Conservation (phyloP, 768 basidiomycete species). For the Xerocomellus intermedius region DNA sequence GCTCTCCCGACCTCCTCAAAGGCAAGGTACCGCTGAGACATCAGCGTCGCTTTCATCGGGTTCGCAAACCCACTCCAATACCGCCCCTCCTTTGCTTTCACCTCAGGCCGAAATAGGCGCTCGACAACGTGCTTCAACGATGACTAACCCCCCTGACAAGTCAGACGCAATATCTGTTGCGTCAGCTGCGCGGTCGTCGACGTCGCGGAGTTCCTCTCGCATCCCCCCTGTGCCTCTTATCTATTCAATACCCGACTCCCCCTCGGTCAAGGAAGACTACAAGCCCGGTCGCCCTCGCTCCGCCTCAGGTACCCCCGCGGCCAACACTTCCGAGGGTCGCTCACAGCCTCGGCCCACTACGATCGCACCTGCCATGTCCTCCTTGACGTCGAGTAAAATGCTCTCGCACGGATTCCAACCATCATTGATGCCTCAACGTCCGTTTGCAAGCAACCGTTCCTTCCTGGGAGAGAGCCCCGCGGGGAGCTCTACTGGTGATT, state of each 20-base stretch:
- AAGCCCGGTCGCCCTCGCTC: conserved; percentile 14
- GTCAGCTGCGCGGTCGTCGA: conserved; percentile 22
- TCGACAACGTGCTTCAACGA: conserved; percentile 14
- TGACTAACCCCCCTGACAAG: conserved; percentile 20
- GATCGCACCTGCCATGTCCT: conserved; percentile 6
- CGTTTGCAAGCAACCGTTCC: conserved; percentile 48
- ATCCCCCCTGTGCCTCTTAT: conserved; percentile 32
- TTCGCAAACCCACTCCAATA: neutral
- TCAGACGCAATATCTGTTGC: conserved; percentile 27
- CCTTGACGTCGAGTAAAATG: conserved; percentile 17
- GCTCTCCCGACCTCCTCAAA: conserved; percentile 53
- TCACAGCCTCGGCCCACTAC: conserved; percentile 12
- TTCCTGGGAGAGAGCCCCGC: conserved; percentile 64
- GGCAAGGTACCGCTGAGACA: conserved; percentile 26
- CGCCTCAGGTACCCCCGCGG: conserved; percentile 7
- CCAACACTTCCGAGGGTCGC: conserved; percentile 9
- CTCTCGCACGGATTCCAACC: conserved; percentile 26
- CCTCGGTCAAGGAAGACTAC: conserved; percentile 27
- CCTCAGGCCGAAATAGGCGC: conserved; percentile 12
- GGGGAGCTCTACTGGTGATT: conserved; percentile 77
- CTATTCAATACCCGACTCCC: conserved; percentile 32
- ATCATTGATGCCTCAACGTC: conserved; percentile 41
- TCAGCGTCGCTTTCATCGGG: conserved; percentile 9
- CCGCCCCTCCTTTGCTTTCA: neutral
- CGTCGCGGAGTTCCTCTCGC: conserved; percentile 26